These are phyloP conservation scores for Solanum lycopersicoides DNA, from an alignment of 257 asterid genomes.

Conservation along the genomic window DNA sequence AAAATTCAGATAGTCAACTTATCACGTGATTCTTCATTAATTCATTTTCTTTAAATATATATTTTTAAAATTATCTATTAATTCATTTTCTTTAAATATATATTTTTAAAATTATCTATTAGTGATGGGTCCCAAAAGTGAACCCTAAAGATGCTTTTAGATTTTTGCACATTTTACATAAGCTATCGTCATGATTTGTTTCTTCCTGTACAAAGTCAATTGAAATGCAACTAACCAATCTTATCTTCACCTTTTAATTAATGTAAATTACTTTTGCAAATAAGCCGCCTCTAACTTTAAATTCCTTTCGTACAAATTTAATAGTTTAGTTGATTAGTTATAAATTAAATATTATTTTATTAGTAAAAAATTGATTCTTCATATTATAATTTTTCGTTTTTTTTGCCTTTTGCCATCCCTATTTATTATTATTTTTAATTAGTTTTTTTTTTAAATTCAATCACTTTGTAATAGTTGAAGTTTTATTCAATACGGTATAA, in stretches of 20 bases:
- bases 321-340: too few relatives aligned
- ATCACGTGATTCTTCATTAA: background rate
- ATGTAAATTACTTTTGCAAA: background rate
- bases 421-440: too few relatives aligned
- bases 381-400: too few relatives aligned
- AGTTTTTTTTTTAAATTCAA: too few relatives aligned
- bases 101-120: background rate
- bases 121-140: background rate
- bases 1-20: accelerated
- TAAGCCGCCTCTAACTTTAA: background rate
- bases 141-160: background rate
- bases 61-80: background rate
- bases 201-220: background rate
- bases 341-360: too few relatives aligned
- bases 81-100: background rate
- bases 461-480: background rate
- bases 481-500: background rate
- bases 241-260: background rate
- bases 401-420: background rate
- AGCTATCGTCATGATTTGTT: background rate
- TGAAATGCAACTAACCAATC: background rate
- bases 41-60: background rate
- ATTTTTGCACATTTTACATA: background rate
- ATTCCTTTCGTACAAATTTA: background rate
- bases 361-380: accelerated